Evolutionary conservation across 768 basidiomycete species (phyloP).

Genomic region (Pleurotus giganteus): DNA sequence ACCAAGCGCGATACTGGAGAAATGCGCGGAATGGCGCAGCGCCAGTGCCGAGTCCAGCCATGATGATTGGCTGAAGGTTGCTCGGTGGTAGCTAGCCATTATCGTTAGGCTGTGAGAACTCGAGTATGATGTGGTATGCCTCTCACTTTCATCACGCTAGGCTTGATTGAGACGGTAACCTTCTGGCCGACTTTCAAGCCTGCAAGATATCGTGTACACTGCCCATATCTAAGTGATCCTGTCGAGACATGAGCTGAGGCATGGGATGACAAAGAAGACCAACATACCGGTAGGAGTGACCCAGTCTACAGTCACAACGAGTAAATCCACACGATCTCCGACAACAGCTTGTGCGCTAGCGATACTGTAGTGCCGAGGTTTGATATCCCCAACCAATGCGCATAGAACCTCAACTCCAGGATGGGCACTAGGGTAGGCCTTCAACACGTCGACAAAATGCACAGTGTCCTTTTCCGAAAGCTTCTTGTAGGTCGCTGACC

Average conservation of each 20-base stretch:
- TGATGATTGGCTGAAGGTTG: constrained; percentile 88
- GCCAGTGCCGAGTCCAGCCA: constrained; percentile 98
- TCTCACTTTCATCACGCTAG: constrained; percentile 96
- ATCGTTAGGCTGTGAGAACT: constrained; percentile 14
- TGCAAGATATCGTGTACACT: constrained; percentile 94
- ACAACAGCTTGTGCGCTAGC: constrained; percentile 95
- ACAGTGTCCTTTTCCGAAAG: constrained; percentile 93
- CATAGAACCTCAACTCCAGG: constrained; percentile 85
- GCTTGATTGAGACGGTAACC: constrained; percentile 97
- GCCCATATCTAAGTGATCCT: constrained; percentile 83
- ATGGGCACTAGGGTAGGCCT: constrained; percentile 71
- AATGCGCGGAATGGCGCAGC: constrained; percentile 99
- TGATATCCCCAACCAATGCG: constrained; percentile 90
- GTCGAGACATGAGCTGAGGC: constrained; percentile 8
- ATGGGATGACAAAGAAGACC: not conserved
- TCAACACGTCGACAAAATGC: constrained; percentile 85
- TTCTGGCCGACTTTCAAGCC: constrained; percentile 82
- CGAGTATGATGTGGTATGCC: not conserved
- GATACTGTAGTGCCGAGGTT: constrained; percentile 97
- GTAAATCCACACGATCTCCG: constrained; percentile 89
- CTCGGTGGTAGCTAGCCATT: constrained; percentile 73
- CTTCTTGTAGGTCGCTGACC: constrained; percentile 91
- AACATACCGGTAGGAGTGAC: constrained; percentile 72
- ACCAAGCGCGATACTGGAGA: constrained; percentile 91
- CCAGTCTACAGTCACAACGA: constrained; percentile 98